Conservation (phyloP, 176 grass and related monocot species). For the Carex scoparia region DNA sequence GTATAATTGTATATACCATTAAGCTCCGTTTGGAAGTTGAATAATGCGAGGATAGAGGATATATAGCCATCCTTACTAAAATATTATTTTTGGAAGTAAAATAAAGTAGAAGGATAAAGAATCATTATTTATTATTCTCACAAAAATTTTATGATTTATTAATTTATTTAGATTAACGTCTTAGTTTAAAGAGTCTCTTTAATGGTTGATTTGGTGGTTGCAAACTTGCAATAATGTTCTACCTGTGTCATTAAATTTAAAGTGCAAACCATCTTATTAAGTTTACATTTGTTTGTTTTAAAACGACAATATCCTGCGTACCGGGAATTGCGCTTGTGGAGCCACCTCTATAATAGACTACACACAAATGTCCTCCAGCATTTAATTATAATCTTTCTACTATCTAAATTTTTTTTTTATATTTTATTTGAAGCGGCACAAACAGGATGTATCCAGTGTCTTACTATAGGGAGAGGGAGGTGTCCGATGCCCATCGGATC, state of each 20-base stretch:
- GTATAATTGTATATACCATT: no score
- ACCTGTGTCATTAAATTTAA: background rate
- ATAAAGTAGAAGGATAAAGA: background rate
- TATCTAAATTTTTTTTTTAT: background rate
- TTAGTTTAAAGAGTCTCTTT: background rate
- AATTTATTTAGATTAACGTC: background rate
- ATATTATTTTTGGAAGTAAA: background rate
- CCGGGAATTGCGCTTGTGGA: constrained; percentile 15
- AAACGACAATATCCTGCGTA: constrained; percentile 19
- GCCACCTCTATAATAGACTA: background rate
- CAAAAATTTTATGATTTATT: background rate
- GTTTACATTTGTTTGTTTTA: background rate
- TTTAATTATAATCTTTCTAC: background rate
- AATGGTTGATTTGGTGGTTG: constrained; percentile 5
- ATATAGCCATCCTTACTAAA: no score
- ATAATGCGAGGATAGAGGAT: no score
- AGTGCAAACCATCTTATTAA: background rate
- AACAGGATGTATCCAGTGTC: no score
- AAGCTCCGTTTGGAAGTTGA: no score
- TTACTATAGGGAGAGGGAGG: background rate
- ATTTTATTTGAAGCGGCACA: background rate
- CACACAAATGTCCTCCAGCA: background rate
- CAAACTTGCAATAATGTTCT: background rate
- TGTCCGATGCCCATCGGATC: no score
- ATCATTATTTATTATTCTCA: background rate